Conservation (phyloP, 2,329 filamentous ascomycete species). For the Diaporthe caulivora region DNA sequence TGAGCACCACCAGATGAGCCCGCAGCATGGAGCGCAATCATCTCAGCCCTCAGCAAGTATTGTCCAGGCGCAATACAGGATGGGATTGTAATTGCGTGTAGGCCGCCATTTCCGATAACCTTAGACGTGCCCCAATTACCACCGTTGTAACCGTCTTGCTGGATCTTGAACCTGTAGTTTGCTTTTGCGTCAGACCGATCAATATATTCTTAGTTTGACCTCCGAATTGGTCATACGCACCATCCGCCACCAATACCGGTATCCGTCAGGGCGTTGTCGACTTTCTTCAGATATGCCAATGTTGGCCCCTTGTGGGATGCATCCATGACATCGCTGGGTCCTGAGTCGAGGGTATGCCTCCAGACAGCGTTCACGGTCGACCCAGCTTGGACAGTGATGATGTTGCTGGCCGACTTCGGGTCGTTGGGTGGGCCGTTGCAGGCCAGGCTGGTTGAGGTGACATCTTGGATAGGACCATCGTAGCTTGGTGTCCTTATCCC, state of each 20-base stretch:
- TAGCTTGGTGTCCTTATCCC: slow-evolving; percentile 66
- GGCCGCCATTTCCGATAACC: slow-evolving; percentile 60
- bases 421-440: slow-evolving; percentile 71
- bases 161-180: slow-evolving; percentile 51
- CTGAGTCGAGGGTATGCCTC: slow-evolving; percentile 66
- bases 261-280: slow-evolving; percentile 59
- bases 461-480: slow-evolving; percentile 68
- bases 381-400: slow-evolving; percentile 65
- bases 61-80: slow-evolving; percentile 47
- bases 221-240: slow-evolving; percentile 40
- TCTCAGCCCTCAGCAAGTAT: slow-evolving; percentile 49
- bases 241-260: slow-evolving; percentile 56
- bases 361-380: slow-evolving; percentile 65
- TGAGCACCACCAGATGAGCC: slow-evolving; percentile 45
- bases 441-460: slow-evolving; percentile 65
- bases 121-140: slow-evolving; percentile 58
- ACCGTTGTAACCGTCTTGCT: slow-evolving; percentile 56
- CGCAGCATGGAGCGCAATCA: slow-evolving; percentile 47
- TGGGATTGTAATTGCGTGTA: slow-evolving; percentile 47
- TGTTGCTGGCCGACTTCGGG: slow-evolving; percentile 56
- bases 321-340: slow-evolving; percentile 66
- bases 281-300: slow-evolving; percentile 68
- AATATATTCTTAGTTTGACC: neutral
- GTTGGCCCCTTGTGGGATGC: slow-evolving; percentile 66
- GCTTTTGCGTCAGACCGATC: neutral